Conservation (phyloP, 1,284 basidiomycete genomes). For the Cystobasidium pallidum region DNA sequence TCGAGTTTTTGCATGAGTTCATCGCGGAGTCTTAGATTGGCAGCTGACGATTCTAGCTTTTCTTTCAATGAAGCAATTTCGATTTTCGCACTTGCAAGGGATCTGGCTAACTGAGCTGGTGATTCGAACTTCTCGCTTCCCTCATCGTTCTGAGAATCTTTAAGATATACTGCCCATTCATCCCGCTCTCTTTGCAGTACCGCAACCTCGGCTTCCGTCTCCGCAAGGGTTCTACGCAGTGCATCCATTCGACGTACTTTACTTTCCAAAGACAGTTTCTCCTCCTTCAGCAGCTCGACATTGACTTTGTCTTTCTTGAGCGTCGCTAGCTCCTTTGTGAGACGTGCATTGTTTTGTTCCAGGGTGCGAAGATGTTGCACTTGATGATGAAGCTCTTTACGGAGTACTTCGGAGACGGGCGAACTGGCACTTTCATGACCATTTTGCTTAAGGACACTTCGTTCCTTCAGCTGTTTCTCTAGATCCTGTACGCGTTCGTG, state of each 20-base stretch:
- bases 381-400: slow-evolving; percentile 48
- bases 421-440: slow-evolving; percentile 45
- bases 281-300: slow-evolving; percentile 71
- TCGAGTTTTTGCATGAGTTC: slow-evolving; percentile 51
- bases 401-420: not conserved
- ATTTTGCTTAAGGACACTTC: slow-evolving; percentile 29
- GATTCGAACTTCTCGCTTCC: slow-evolving; percentile 16
- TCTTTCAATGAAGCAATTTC: slow-evolving; percentile 49
- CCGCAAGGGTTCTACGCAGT: slow-evolving; percentile 64
- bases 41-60: slow-evolving; percentile 45
- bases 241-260: slow-evolving; percentile 64
- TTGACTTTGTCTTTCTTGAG: slow-evolving; percentile 65
- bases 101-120: slow-evolving; percentile 50
- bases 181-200: slow-evolving; percentile 63
- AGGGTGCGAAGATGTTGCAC: slow-evolving; percentile 64
- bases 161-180: slow-evolving; percentile 50
- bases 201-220: slow-evolving; percentile 67
- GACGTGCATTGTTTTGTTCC: slow-evolving; percentile 67
- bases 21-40: slow-evolving; percentile 50
- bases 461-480: slow-evolving; percentile 43
- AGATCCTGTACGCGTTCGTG: slow-evolving; percentile 40
- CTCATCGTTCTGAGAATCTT: slow-evolving; percentile 4
- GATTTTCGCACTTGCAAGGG: slow-evolving; percentile 49
- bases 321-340: slow-evolving; percentile 63
- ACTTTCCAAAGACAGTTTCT: slow-evolving; percentile 68